Evolutionary conservation across 2,329 filamentous ascomycete genomes (phyloP).

Genomic region (Alternaria gaisen): DNA sequence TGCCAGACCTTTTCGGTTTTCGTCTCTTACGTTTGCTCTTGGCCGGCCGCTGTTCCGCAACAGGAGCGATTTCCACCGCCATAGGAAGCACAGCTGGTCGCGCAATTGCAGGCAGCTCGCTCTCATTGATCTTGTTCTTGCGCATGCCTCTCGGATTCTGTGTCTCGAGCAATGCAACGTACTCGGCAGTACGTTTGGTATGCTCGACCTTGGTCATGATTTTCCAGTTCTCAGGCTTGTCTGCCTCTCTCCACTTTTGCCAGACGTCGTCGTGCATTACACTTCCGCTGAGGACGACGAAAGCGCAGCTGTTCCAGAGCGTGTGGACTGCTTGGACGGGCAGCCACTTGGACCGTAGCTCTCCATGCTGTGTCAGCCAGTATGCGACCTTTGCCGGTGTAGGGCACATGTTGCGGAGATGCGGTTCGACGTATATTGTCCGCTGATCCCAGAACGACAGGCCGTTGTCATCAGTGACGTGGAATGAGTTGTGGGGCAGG

Average conservation of each 20-base stretch:
- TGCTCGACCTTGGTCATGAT: conserved; percentile 50
- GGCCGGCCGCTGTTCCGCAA: conserved; percentile 13
- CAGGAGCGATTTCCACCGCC: conserved; percentile 6
- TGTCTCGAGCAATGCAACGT: conserved; percentile 35
- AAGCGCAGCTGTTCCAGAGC: conserved; percentile 46
- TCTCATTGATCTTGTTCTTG: conserved; percentile 9
- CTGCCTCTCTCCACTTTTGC: conserved; percentile 41
- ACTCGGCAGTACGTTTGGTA: conserved; percentile 42
- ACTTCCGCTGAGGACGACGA: conserved; percentile 46
- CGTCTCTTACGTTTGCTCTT: conserved; percentile 38
- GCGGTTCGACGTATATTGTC: conserved; percentile 51
- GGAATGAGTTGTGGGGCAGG: conserved; percentile 38
- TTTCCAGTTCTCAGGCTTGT: conserved; percentile 45
- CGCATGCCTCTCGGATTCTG: conserved; percentile 33
- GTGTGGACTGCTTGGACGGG: conserved; percentile 47
- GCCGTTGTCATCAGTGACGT: conserved; percentile 38
- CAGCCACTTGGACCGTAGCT: conserved; percentile 43
- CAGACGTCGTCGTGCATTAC: conserved; percentile 43
- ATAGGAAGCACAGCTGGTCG: conserved; percentile 28
- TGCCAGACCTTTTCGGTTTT: conserved; percentile 22
- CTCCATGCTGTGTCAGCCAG: conserved; percentile 42
- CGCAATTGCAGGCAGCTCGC: conserved; percentile 28
- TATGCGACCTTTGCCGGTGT: conserved; percentile 42
- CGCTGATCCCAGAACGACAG: conserved; percentile 48
- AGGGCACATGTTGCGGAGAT: conserved; percentile 41